phyloP scores from a whole-genome alignment of 2,329 filamentous ascomycete species.

The Ceratocystis papillata region DNA sequence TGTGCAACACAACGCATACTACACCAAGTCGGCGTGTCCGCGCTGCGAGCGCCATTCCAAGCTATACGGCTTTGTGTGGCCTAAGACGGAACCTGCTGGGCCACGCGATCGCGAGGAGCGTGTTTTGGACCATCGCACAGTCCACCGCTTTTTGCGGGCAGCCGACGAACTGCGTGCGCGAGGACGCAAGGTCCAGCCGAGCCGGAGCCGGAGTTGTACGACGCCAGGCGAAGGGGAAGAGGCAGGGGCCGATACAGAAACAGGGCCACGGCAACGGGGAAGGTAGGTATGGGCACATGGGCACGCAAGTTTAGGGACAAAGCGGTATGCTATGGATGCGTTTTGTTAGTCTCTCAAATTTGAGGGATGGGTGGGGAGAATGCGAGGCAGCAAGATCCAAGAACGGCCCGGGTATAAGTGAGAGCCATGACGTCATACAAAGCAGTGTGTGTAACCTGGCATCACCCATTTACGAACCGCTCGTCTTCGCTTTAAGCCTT shows the following conservation, averaged over 20 bases:
- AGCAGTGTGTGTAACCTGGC: neutral
- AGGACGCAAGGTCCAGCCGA: constrained; percentile 29
- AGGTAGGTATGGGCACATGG: neutral
- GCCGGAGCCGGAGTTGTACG: constrained; percentile 4
- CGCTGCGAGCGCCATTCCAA: constrained; percentile 93
- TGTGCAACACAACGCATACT: constrained; percentile 79
- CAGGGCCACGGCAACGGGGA: neutral
- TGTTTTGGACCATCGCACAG: constrained; percentile 71
- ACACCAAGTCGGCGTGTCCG: constrained; percentile 74
- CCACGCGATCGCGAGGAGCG: constrained; percentile 59
- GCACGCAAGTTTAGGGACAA: neutral
- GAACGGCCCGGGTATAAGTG: neutral
- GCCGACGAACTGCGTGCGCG: constrained; percentile 53
- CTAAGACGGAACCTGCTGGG: constrained; percentile 78
- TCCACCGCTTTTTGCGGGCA: constrained; percentile 71
- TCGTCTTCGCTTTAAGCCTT: too few species aligned
- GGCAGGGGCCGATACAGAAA: neutral
- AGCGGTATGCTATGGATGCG: neutral
- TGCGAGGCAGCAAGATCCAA: too few species aligned
- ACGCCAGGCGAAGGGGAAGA: too few species aligned
- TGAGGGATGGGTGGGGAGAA: neutral
- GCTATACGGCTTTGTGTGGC: constrained; percentile 90
- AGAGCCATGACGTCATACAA: constrained; percentile 1
- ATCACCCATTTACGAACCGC: neutral
- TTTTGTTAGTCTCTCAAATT: too few species aligned